Conservation (phyloP, 2,329 filamentous ascomycete species). For the Aspergillus sp. region DNA sequence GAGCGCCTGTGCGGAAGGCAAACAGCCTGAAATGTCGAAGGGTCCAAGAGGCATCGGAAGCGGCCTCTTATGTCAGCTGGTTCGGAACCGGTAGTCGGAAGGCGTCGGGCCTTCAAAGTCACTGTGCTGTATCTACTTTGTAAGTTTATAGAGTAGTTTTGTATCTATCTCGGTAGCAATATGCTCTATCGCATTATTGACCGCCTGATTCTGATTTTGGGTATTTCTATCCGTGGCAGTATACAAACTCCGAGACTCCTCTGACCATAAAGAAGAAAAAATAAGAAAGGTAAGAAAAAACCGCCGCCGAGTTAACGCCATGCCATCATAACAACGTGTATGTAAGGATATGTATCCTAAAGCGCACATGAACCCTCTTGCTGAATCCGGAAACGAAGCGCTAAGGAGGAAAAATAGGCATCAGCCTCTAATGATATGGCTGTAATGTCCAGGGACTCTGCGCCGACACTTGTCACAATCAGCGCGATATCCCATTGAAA, state of each 20-base stretch:
- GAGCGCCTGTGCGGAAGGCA: not conserved
- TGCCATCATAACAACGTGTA: not conserved
- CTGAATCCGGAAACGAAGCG: not conserved
- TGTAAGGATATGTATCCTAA: not conserved
- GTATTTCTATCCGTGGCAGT: not conserved
- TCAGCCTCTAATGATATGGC: conserved; percentile 67
- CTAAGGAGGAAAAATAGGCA: not conserved
- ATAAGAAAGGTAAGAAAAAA: not conserved
- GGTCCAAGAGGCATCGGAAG: conserved; percentile 18
- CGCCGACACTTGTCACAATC: conserved; percentile 78
- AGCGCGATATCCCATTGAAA: conserved; percentile 77
- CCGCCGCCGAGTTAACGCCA: not conserved
- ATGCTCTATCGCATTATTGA: conserved; percentile 2
- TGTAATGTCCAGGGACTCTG: conserved; percentile 79
- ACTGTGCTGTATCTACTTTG: not conserved
- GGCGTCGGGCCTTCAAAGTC: not conserved
- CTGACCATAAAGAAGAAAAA: not conserved
- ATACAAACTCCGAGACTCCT: conserved; percentile 1
- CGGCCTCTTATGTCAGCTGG: conserved; percentile 29
- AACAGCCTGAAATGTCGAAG: not conserved
- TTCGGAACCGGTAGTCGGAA: conserved; percentile 29
- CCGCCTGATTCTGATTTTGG: not conserved
- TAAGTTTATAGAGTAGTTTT: not conserved
- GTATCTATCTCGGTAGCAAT: not conserved
- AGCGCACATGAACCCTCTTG: not conserved